Evolutionary conservation across 1,284 basidiomycete genomes (phyloP).

Genomic region (Pulveroboletus sp.): DNA sequence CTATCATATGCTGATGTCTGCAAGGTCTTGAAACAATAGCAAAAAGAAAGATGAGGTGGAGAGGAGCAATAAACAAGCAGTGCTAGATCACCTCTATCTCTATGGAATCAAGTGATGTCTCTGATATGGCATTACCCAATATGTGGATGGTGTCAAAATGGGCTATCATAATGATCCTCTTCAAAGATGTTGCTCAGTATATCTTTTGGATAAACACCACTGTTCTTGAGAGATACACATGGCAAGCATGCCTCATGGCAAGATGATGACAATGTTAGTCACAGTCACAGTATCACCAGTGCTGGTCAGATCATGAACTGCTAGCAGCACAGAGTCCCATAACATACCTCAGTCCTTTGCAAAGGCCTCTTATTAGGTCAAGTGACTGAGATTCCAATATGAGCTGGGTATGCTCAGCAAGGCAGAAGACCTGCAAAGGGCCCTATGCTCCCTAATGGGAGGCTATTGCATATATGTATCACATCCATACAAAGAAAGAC

Average conservation of each 20-base stretch:
- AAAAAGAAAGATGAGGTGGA: neutral
- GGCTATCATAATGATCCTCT: neutral
- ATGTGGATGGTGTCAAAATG: neutral
- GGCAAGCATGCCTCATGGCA: too few species aligned
- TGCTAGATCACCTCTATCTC: neutral
- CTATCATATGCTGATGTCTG: neutral
- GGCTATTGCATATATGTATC: too few species aligned
- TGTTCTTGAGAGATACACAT: too few species aligned
- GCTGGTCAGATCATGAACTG: too few species aligned
- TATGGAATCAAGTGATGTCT: slow-evolving; percentile 7
- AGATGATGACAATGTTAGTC: neutral
- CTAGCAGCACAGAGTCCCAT: too few species aligned
- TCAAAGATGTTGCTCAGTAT: neutral
- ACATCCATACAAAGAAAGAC: too few species aligned
- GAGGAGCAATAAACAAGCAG: neutral
- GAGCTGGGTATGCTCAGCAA: too few species aligned
- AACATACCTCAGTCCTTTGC: neutral
- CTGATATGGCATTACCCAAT: neutral
- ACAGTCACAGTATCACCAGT: too few species aligned
- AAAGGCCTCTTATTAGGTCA: neutral
- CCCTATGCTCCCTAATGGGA: too few species aligned
- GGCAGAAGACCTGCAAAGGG: too few species aligned
- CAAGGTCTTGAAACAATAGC: neutral
- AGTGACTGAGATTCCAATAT: neutral
- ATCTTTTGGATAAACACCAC: neutral